phyloP scores from a whole-genome alignment of 2,329 filamentous ascomycete species.

The Clarireedia paspali region DNA sequence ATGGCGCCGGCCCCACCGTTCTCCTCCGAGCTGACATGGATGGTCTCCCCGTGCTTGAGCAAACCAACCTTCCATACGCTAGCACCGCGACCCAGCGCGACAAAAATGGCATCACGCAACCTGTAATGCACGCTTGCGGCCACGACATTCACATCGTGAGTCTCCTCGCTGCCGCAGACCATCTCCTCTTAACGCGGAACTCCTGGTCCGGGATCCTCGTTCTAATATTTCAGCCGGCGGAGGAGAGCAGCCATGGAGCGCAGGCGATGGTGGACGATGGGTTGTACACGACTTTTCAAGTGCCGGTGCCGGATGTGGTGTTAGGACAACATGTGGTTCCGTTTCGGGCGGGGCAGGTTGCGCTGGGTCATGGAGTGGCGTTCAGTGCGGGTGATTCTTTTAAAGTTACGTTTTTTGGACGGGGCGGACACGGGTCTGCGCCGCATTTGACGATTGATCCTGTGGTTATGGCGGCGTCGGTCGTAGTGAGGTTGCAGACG shows the following conservation, averaged over 20 bases:
- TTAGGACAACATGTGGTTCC: constrained; percentile 47
- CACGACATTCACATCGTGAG: constrained; percentile 58
- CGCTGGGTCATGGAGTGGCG: constrained; percentile 28
- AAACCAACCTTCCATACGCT: constrained; percentile 47
- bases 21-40: constrained; percentile 57
- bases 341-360: constrained; percentile 31
- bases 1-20: constrained; percentile 46
- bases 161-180: constrained; percentile 47
- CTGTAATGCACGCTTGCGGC: constrained; percentile 62
- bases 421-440: constrained; percentile 36
- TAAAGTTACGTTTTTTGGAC: constrained; percentile 33
- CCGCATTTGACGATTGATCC: constrained; percentile 40
- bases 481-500: constrained; percentile 35
- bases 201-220: constrained; percentile 57
- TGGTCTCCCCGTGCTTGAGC: constrained; percentile 49
- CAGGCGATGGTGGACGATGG: constrained; percentile 55
- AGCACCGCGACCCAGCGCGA: constrained; percentile 32
- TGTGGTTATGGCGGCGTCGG: constrained; percentile 35
- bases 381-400: constrained; percentile 32
- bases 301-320: constrained; percentile 45
- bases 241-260: constrained; percentile 57
- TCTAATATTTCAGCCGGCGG: constrained; percentile 58
- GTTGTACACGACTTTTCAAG: constrained; percentile 33
- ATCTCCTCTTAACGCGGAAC: constrained; percentile 37
- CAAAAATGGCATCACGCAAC: constrained; percentile 38